Evolutionary conservation across 176 grass and related monocot species (phyloP), one percentile per base, ranked within the genome.

Genomic region (Triticum monococcum): DNA sequence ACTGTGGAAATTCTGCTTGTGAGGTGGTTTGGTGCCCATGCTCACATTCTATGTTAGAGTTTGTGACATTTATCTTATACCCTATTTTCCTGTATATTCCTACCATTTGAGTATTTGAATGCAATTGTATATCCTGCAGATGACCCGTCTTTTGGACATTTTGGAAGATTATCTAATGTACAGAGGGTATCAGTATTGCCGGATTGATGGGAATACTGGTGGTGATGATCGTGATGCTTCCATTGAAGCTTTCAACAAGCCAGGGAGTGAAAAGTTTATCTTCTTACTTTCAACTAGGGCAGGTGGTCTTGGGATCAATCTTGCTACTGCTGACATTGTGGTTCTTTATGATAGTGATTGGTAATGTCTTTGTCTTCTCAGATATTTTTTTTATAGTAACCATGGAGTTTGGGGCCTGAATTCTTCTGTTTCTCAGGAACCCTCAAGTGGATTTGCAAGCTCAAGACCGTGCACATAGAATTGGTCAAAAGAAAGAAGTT

Each of bases 401-500:
- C 28, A 61, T 86, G 33, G 31, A 43, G 11, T 75, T 62, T 59
- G 63, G 38, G 31, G 73, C 5, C 28, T 73, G 64, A 65, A 36
- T 80, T 79, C n/a, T 80, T 81, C 22, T 81, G 28, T 79, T 83
- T 81, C 75, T 31, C 79, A 94, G 92, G 92, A 95, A 95, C 46
- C 93, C 93, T 31, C 93, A 95, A 86, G 90, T 92, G 76, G 93
- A 95, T 90, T 74, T 92, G 62, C 93, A 95, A 90, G 93, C 90
- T 73, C 90, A 95, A 84, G 93, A 95, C 50, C 88, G 93, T 81
- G 93, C 93, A 67, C 93, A 95, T 79, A 90, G 93, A 82, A 95
- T 92, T 95, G 93, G 93, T 59, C 93, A 95, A 85, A 95, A 95
- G 62, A 95, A 92, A 73, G 93, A 95, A 95, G 93, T 95, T 78